Evolutionary conservation across 495 filamentous ascomycete genomes (phyloP), one percentile per base, ranked within the genome.

Genomic region (Podospora anserina): DNA sequence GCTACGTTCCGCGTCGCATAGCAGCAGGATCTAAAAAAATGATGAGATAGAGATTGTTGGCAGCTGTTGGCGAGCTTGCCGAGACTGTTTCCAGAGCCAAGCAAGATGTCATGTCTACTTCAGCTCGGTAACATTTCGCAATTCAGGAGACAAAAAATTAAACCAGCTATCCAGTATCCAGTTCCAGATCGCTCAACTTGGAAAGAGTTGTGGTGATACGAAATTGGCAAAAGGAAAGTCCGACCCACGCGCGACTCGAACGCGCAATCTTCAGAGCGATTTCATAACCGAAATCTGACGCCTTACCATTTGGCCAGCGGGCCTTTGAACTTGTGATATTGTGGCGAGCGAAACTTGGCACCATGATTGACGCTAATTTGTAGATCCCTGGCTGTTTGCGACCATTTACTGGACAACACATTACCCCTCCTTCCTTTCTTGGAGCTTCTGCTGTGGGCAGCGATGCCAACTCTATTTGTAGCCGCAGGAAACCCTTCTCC

Each of bases 191-290:
- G 7, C 1, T 32, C 30, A 32, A 32, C 30, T 32, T 7, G 7
- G 7, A 32, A 49, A 11, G 2, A 11, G 39, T 2, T 49, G 39
- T 49, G 9, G 13, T 49, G 39, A 49, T 6, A 23, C 23, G 39
- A 49, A 49, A 61, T 7, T 32, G 5, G n/a, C 20, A 61, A 61
- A 61, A 61, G 11, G 15, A 61, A 11, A 49, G 7, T 49, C 5
- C 59, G 59, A 61, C 59, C 59, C 59, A 61, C 59, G 59, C 28
- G 59, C 59, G 59, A 32, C 59, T 61, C 59, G 28, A 61, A 61
- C 59, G 27, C 59, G 20, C 20, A 61, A 32, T 61, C 28, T 66
- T 53, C 39, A 53, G 53, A 66, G 56, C 27, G 39, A 20, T 32
- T 66, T 53, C 55, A 26, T 28, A 34, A 57, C 57, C 65, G 56